These are phyloP conservation scores for Jamesozyma piceae DNA, from an alignment of 805 yeast species.

Conservation along the genomic window DNA sequence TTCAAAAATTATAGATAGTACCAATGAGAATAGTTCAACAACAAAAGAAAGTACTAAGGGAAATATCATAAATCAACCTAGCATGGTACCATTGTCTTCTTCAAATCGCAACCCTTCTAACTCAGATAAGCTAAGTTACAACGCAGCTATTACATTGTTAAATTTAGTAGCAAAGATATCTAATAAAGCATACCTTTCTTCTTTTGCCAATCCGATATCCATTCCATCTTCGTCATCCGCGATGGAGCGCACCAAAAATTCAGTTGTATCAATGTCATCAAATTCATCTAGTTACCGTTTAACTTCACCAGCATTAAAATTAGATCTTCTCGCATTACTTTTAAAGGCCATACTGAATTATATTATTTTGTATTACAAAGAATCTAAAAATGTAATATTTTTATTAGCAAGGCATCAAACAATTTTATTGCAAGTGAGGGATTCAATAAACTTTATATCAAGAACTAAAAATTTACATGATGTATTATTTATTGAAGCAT, in stretches of 20 bases:
- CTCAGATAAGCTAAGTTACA: slow-evolving; percentile 34
- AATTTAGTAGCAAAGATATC: slow-evolving; percentile 32
- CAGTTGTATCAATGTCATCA: slow-evolving; percentile 6
- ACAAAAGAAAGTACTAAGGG: neutral
- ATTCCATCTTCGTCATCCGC: neutral
- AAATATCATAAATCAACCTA: slow-evolving; percentile 7
- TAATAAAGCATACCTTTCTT: slow-evolving; percentile 18
- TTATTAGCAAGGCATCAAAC: slow-evolving; percentile 35
- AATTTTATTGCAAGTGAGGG: slow-evolving; percentile 23
- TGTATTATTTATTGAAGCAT: slow-evolving; percentile 3
- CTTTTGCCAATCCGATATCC: slow-evolving; percentile 7
- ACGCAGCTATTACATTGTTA: slow-evolving; percentile 38
- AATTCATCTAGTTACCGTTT: neutral
- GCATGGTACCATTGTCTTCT: slow-evolving; percentile 19
- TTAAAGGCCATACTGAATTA: slow-evolving; percentile 47
- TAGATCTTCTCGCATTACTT: slow-evolving; percentile 52
- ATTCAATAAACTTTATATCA: slow-evolving; percentile 17
- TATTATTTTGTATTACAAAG: slow-evolving; percentile 40
- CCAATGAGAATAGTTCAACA: neutral
- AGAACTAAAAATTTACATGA: slow-evolving; percentile 9
- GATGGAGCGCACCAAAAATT: neutral
- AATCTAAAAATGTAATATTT: slow-evolving; percentile 46
- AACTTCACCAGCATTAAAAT: slow-evolving; percentile 31
- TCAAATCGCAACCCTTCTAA: slow-evolving; percentile 25
- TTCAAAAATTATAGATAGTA: slow-evolving; percentile 4